phyloP scores from a whole-genome alignment of 208 protist genomes.

The Leishmania mexicana region DNA sequence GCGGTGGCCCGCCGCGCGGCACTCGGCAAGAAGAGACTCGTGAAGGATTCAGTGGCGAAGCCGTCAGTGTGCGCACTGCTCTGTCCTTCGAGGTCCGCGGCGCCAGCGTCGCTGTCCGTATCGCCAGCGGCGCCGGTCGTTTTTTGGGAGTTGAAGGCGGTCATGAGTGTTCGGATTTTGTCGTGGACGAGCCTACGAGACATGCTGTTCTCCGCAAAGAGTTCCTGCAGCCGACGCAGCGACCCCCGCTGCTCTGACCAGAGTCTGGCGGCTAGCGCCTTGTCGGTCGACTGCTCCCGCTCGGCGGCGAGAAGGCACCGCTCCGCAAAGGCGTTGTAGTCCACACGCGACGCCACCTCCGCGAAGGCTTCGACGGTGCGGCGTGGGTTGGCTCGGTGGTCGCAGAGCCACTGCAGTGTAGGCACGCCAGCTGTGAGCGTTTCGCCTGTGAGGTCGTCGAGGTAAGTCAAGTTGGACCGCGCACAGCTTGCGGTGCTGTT shows the following conservation, averaged over 20 bases:
- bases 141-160: neutral
- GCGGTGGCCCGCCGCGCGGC: conserved; percentile 39
- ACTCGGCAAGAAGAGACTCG: conserved; percentile 39
- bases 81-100: neutral
- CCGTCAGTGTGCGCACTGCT: conserved; percentile 2
- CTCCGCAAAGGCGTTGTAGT: conserved; percentile 81
- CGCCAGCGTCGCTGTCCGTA: neutral
- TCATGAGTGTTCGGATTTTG: conserved; percentile 27
- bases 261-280: conserved; percentile 45
- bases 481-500: neutral
- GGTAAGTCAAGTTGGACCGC: neutral
- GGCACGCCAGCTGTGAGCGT: conserved; percentile 30
- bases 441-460: conserved; percentile 33
- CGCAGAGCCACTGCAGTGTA: conserved; percentile 60
- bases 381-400: conserved; percentile 26
- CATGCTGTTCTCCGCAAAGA: conserved; percentile 53
- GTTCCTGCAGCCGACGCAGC: conserved; percentile 36
- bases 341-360: conserved; percentile 76
- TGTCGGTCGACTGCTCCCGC: conserved; percentile 63
- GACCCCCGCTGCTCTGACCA: conserved; percentile 34
- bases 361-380: conserved; percentile 61
- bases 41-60: conserved; percentile 22
- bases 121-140: neutral
- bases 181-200: conserved; percentile 37
- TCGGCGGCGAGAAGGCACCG: conserved; percentile 67